These are phyloP conservation scores for Corymbia citriodora DNA, from an alignment of 441 rosid species.

Conservation along the genomic window DNA sequence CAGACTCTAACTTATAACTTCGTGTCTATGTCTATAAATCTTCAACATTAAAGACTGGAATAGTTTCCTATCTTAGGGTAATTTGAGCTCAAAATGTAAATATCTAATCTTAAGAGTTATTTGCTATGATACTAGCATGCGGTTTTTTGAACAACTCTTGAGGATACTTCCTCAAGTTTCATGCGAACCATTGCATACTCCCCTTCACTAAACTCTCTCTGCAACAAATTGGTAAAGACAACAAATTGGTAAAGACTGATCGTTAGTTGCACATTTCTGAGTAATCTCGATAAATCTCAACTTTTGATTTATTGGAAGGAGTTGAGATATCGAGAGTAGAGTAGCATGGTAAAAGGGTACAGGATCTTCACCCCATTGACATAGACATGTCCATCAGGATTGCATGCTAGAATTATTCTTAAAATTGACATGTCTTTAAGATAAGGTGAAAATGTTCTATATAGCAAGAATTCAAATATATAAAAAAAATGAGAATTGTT, in stretches of 20 bases:
- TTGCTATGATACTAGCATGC: background rate
- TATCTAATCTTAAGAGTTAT: background rate
- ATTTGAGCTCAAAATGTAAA: background rate
- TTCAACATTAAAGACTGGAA: background rate
- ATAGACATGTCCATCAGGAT: background rate
- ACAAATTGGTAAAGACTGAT: background rate
- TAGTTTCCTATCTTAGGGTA: background rate
- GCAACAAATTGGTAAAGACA: background rate
- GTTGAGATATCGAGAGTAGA: background rate
- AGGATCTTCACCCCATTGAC: background rate
- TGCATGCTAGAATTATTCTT: background rate
- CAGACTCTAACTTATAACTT: background rate
- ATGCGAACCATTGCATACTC: background rate
- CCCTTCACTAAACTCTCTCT: background rate
- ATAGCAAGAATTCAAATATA: no score
- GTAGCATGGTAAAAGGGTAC: background rate
- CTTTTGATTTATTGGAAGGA: background rate
- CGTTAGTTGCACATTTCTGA: background rate
- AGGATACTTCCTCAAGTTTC: background rate
- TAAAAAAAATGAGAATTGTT: no score
- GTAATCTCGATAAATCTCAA: background rate
- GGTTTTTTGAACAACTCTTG: accelerated
- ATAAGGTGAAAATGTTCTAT: background rate
- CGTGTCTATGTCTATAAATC: background rate
- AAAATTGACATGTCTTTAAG: background rate